These are phyloP conservation scores for Candida labiduridarum DNA, from an alignment of 1,139 yeast genomes.

Conservation along the genomic window DNA sequence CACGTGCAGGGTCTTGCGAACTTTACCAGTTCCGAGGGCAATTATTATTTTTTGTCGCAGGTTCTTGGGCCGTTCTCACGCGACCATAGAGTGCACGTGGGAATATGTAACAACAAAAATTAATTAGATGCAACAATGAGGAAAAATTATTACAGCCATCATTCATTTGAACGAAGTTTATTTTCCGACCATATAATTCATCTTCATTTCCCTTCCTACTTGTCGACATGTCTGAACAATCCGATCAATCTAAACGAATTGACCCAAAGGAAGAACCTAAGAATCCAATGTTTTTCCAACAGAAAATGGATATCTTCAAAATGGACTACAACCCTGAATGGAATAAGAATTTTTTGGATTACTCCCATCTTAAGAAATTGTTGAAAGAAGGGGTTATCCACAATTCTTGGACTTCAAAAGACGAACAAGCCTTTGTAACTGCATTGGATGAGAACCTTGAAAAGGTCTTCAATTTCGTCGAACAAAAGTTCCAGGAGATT, in stretches of 20 bases:
- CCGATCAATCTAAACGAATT: background rate
- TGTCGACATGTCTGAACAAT: background rate
- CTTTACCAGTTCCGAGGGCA: background rate
- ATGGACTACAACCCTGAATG: slow-evolving; percentile 1
- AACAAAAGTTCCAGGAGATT: slow-evolving; percentile 67
- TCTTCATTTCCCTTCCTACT: background rate
- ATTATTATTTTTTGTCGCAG: background rate
- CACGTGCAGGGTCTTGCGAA: background rate
- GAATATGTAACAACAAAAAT: background rate
- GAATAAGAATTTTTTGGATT: slow-evolving; percentile 24
- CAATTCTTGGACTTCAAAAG: slow-evolving; percentile 71
- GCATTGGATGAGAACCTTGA: slow-evolving; percentile 85
- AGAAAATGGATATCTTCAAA: slow-evolving; percentile 2
- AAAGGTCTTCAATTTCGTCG: slow-evolving; percentile 89
- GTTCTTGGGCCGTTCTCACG: background rate
- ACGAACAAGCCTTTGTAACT: slow-evolving; percentile 80
- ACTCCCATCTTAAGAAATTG: slow-evolving; percentile 75
- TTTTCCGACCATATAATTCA: background rate
- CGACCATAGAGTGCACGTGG: background rate
- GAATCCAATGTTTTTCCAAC: slow-evolving; percentile 1
- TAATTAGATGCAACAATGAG: background rate
- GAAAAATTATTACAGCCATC: background rate
- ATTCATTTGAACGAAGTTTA: background rate
- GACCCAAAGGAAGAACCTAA: background rate
- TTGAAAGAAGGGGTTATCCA: slow-evolving; percentile 76